phyloP scores from a whole-genome alignment of 257 asterid species.

The Jasminum sambac region DNA sequence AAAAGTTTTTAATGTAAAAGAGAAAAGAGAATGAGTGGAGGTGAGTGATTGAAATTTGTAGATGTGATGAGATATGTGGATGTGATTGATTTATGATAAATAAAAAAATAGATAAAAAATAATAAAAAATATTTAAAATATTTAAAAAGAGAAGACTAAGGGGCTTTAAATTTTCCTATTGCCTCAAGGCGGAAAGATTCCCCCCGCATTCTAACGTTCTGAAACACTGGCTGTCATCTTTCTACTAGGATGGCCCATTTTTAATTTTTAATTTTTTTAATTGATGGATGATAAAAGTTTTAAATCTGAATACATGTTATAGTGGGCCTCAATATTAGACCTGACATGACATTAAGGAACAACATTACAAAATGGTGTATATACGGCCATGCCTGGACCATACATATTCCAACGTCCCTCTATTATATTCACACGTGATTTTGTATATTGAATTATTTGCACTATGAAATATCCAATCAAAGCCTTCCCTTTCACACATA shows the following conservation, averaged over 20 bases:
- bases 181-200: not conserved
- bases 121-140: too few species aligned
- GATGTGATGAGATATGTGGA: too few species aligned
- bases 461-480: not conserved
- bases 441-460: not conserved
- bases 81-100: too few species aligned
- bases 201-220: conserved; percentile 35
- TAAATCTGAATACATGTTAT: too few species aligned
- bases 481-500: too few species aligned
- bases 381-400: conserved; percentile 34
- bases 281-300: too few species aligned
- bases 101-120: too few species aligned
- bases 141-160: too few species aligned
- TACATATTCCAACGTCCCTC: conserved; percentile 9
- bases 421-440: not conserved
- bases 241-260: conserved; percentile 19
- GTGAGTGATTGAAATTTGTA: too few species aligned
- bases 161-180: conserved; percentile 14
- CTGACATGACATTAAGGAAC: not conserved
- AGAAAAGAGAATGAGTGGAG: too few species aligned
- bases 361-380: conserved; percentile 32
- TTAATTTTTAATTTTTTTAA: too few species aligned
- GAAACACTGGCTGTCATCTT: conserved; percentile 13
- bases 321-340: conserved; percentile 25
- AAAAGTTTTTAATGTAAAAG: too few species aligned